Conservation (phyloP, 768 basidiomycete genomes). For the Pisolithus marmoratus region DNA sequence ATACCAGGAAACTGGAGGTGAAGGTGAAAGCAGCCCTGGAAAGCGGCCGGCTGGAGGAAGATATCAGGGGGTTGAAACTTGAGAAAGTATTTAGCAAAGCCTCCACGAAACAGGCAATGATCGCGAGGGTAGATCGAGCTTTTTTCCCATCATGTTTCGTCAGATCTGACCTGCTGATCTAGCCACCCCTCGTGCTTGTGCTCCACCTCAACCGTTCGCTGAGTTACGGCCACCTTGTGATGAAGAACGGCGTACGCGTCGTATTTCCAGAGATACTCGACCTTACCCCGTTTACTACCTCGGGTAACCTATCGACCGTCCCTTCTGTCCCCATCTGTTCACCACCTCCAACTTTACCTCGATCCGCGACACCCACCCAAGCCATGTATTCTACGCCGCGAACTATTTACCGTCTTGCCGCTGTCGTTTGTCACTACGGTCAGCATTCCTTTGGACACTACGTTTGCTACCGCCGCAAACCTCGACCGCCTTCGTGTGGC, state of each 20-base stretch:
- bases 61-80: slow-evolving; percentile 72
- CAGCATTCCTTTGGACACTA: slow-evolving; percentile 94
- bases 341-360: slow-evolving; percentile 42
- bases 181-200: slow-evolving; percentile 83
- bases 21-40: slow-evolving; percentile 60
- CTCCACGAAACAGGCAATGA: slow-evolving; percentile 88
- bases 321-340: slow-evolving; percentile 70
- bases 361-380: slow-evolving; percentile 54
- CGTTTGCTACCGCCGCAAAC: slow-evolving; percentile 84
- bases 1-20: slow-evolving; percentile 59
- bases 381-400: slow-evolving; percentile 46
- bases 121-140: slow-evolving; percentile 62
- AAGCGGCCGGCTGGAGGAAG: slow-evolving; percentile 77
- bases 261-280: slow-evolving; percentile 86
- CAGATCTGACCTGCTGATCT: slow-evolving; percentile 14
- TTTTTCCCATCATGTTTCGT: not conserved
- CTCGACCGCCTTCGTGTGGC: slow-evolving; percentile 40
- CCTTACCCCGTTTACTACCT: slow-evolving; percentile 82
- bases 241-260: slow-evolving; percentile 82
- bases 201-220: slow-evolving; percentile 91
- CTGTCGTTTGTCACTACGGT: slow-evolving; percentile 91
- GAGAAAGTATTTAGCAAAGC: slow-evolving; percentile 71
- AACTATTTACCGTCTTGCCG: slow-evolving; percentile 79
- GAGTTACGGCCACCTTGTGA: slow-evolving; percentile 66
- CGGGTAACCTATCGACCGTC: slow-evolving; percentile 64